phyloP scores from a whole-genome alignment of 441 rosid genomes.

The Pelargonium myrrhifolium region DNA sequence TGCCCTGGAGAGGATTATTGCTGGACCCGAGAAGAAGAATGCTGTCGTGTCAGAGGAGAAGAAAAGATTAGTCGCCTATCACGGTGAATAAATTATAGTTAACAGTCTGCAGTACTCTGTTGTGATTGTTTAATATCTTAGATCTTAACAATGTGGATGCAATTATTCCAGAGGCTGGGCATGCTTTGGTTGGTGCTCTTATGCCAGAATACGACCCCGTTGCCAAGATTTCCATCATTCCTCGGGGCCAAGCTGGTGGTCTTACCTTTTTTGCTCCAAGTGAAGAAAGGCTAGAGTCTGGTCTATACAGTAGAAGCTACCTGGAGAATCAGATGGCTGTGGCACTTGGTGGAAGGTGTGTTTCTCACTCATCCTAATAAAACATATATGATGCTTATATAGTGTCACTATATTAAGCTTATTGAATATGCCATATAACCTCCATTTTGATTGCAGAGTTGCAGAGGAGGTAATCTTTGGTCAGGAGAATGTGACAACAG shows the following conservation, averaged over 20 bases:
- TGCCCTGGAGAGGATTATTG: constrained; percentile 92
- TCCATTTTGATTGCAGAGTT: constrained; percentile 36
- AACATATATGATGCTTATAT: too few species aligned
- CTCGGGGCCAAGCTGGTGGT: constrained; percentile 96
- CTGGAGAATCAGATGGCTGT: constrained; percentile 95
- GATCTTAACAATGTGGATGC: constrained; percentile 1
- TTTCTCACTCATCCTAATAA: constrained; percentile 1
- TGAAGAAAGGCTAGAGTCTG: constrained; percentile 92
- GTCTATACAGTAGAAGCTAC: constrained; percentile 87
- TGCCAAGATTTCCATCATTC: constrained; percentile 89
- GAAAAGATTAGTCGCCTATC: constrained; percentile 82
- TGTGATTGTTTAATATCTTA: constrained; percentile 2
- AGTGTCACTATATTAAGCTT: too few species aligned
- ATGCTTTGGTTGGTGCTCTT: constrained; percentile 86
- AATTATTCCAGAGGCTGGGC: constrained; percentile 73
- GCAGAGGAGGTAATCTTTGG: constrained; percentile 93
- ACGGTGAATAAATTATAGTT: constrained; percentile 35
- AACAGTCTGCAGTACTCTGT: background rate
- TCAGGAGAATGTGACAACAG: constrained; percentile 79
- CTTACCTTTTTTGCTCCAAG: constrained; percentile 92
- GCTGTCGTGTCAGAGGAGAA: constrained; percentile 89
- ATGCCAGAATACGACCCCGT: constrained; percentile 95
- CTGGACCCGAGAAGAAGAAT: constrained; percentile 94
- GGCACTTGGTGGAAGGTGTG: constrained; percentile 90
- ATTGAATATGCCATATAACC: too few species aligned